These are phyloP conservation scores for Dothideomycetes sp. DNA, from an alignment of 2,329 filamentous ascomycete genomes.

Conservation along the genomic window DNA sequence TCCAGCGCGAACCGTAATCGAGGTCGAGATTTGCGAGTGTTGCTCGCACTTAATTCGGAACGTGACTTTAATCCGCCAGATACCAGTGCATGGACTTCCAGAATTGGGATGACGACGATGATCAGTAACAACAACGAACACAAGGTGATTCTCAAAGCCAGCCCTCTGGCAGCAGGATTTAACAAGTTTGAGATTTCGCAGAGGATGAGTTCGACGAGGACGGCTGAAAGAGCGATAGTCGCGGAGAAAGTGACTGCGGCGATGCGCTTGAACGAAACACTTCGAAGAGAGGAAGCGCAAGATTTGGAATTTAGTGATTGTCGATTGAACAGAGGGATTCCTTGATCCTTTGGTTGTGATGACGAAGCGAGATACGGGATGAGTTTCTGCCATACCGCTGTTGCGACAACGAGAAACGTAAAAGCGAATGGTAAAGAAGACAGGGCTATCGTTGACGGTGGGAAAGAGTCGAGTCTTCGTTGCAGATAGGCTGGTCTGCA, in stretches of 20 bases:
- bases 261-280: conserved; percentile 28
- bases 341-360: conserved; percentile 45
- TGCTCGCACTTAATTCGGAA: conserved; percentile 1
- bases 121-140: conserved; percentile 62
- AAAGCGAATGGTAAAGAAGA: conserved; percentile 60
- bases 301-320: conserved; percentile 40
- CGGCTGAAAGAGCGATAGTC: conserved; percentile 67
- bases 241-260: conserved; percentile 56
- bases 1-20: conserved; percentile 38
- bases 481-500: conserved; percentile 46
- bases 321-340: conserved; percentile 48
- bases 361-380: conserved; percentile 61
- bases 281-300: conserved; percentile 16
- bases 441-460: conserved; percentile 45
- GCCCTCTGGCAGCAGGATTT: conserved; percentile 55
- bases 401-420: conserved; percentile 56
- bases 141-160: conserved; percentile 61
- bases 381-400: conserved; percentile 56
- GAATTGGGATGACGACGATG: conserved; percentile 64
- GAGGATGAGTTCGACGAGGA: conserved; percentile 70
- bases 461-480: conserved; percentile 34
- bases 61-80: conserved; percentile 5
- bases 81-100: conserved; percentile 66
- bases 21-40: conserved; percentile 4
- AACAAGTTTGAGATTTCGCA: conserved; percentile 74